Conservation (phyloP, 306 rosid genomes). For the Parietaria judaica region DNA sequence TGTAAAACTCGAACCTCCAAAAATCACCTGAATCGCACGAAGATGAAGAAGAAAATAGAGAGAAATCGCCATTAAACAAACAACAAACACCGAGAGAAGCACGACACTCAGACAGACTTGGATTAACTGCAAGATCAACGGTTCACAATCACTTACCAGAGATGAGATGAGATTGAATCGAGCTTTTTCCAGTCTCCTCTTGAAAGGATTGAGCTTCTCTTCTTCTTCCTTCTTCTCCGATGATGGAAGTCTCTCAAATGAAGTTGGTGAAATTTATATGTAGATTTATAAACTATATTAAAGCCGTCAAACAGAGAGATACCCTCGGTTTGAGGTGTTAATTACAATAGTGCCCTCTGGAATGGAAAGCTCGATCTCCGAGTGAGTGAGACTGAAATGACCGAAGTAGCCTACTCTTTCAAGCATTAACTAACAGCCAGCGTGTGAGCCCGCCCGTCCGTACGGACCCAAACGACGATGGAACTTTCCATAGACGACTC, state of each 20-base stretch:
- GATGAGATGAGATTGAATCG: neutral
- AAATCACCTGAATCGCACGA: no score
- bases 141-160: neutral
- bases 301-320: neutral
- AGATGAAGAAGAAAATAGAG: no score
- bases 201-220: neutral
- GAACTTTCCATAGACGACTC: neutral
- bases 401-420: neutral
- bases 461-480: no score
- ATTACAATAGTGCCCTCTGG: neutral
- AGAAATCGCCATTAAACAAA: no score
- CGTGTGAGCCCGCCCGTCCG: neutral
- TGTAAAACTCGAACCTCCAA: no score
- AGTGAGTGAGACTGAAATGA: neutral
- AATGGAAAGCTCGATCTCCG: neutral
- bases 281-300: neutral
- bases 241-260: neutral
- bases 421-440: neutral
- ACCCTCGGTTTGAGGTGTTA: neutral
- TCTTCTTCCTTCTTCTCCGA: neutral
- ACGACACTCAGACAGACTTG: neutral
- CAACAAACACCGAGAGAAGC: neutral
- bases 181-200: neutral
- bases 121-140: neutral
- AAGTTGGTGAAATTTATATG: no score